These are phyloP conservation scores for Globisporangium rhizosaccharum DNA, from an alignment of 352 stramenopile genomes.

Conservation along the genomic window DNA sequence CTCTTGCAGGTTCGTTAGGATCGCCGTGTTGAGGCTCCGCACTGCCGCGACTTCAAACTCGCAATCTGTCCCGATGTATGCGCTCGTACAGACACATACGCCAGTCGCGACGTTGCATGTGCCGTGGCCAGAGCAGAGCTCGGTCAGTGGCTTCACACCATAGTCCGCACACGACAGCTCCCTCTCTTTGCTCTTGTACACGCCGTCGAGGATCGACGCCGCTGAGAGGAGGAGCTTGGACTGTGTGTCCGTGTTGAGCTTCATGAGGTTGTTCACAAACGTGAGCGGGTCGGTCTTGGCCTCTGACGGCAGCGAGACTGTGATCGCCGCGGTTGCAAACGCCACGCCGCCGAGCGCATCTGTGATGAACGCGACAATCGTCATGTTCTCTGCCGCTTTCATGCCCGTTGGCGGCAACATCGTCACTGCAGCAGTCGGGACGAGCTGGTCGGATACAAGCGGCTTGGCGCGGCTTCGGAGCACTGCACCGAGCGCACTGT, in stretches of 20 bases:
- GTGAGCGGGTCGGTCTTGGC: constrained; percentile 27
- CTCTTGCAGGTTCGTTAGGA: constrained; percentile 34
- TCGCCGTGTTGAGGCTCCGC: constrained; percentile 30
- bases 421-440: constrained; percentile 23
- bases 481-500: constrained; percentile 14
- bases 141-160: not conserved
- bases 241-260: constrained; percentile 10
- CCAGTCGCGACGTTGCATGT: constrained; percentile 22
- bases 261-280: constrained; percentile 36
- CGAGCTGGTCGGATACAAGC: constrained; percentile 32
- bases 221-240: constrained; percentile 34
- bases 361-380: constrained; percentile 49
- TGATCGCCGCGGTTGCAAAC: constrained; percentile 30
- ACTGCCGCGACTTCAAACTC: constrained; percentile 29
- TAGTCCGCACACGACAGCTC: constrained; percentile 6
- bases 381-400: constrained; percentile 29
- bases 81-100: constrained; percentile 26
- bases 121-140: constrained; percentile 28
- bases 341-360: constrained; percentile 35
- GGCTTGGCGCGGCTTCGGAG: constrained; percentile 28
- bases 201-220: constrained; percentile 39
- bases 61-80: constrained; percentile 41
- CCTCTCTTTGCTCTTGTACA: constrained; percentile 12
- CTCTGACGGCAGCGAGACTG: constrained; percentile 29
- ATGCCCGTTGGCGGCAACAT: constrained; percentile 38